These are phyloP conservation scores for Tetracladium marchalianum DNA, from an alignment of 495 filamentous ascomycete species.

Conservation along the genomic window DNA sequence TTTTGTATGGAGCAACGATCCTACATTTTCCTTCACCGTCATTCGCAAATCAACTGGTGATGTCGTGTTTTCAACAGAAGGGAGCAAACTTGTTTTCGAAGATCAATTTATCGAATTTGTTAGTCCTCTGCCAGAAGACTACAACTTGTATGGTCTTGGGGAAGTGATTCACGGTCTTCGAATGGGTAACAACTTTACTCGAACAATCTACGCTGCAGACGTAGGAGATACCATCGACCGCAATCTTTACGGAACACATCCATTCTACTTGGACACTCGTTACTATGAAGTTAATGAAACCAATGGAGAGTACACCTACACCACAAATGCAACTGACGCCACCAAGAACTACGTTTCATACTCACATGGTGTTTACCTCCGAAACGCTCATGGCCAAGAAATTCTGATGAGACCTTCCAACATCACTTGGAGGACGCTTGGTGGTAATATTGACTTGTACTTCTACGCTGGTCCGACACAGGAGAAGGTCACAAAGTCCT, in stretches of 20 bases:
- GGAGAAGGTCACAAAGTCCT: conserved; percentile 58
- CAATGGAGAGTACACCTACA: conserved; percentile 43
- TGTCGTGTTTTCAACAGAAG: conserved; percentile 66
- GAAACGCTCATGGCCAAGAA: conserved; percentile 74
- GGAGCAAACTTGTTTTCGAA: conserved; percentile 60
- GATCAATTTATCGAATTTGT: conserved; percentile 71
- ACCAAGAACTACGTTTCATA: conserved; percentile 48
- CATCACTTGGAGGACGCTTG: conserved; percentile 72
- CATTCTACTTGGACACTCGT: conserved; percentile 79
- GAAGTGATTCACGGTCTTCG: conserved; percentile 68
- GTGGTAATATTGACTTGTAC: conserved; percentile 75
- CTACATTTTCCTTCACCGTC: conserved; percentile 68
- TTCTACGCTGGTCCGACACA: conserved; percentile 69
- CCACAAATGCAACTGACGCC: conserved; percentile 41
- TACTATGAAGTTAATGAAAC: conserved; percentile 40
- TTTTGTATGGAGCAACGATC: conserved; percentile 51
- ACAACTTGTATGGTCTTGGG: conserved; percentile 75
- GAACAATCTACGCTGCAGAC: conserved; percentile 64
- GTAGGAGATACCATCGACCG: conserved; percentile 50
- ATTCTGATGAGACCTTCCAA: conserved; percentile 52
- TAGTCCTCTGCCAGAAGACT: conserved; percentile 59
- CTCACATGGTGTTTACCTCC: conserved; percentile 75
- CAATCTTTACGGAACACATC: conserved; percentile 77
- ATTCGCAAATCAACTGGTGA: conserved; percentile 51
- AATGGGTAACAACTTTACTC: conserved; percentile 62